Evolutionary conservation across 768 basidiomycete genomes (phyloP), one percentile per base, ranked within the genome.

Genomic region (Serendipita indica): DNA sequence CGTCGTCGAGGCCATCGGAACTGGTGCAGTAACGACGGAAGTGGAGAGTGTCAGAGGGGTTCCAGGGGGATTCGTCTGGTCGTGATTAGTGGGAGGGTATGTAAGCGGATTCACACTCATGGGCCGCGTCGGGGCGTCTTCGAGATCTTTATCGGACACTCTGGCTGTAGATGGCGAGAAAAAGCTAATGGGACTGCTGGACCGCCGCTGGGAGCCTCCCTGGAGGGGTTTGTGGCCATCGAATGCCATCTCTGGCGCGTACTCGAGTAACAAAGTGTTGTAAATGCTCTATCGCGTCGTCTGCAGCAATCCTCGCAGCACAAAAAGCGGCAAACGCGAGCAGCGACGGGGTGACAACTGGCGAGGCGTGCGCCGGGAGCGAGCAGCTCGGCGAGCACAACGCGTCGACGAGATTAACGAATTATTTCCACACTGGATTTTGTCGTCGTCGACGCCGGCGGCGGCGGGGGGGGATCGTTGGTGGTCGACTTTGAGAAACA

Each of bases 1-100:
- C 52, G 28, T 41, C 76, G 57, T 75, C 76, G 3, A 81, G 80
- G 52, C 73, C 73, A 66, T 72, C 64, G 59, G 61, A 45, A 65
- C 64, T 66, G 60, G 57, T 62, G 69, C 69, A 64, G 60, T 68
- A 69, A 63, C 68, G 65, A 60, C 68, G 73, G 60, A 58, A 41
- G 46, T 52, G n/a, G 43, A 41, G 33, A 35, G 43, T 30, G 46
- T 60, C 35, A 58, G 49, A 43, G 35, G 54, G 39, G 34, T 59
- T 59, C 58, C 59, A 27, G 39, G 57, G 34, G 18, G 32, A 14
- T n/a, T 25, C 14, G 33, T 59, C 16, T 7, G 14, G 30, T 57
- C 18, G 28, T 32, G 16, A 57, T 18, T 59, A 22, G 30, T 30
- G 32, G 49, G 49, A 28, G 49, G n/a, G n/a, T 27, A 33, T 4